A percentile compares a stretch with the other conserved stretches of the same genome.
phyloP scores from a whole-genome alignment of 176 grass and related monocot genomes.

The Hordeum vulgare region DNA sequence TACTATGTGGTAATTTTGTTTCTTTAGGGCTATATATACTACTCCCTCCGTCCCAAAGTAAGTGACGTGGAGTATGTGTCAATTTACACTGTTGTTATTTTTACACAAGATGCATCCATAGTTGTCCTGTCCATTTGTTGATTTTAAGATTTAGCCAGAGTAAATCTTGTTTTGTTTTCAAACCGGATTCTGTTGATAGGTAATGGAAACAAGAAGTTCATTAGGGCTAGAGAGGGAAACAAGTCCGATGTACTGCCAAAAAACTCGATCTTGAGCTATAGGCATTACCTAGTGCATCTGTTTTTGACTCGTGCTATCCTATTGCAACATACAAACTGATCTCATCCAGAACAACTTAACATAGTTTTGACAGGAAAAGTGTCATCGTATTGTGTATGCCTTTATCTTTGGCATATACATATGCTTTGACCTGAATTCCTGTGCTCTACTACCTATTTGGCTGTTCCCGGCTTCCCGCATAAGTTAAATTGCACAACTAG shows the following conservation, averaged over 20 bases:
- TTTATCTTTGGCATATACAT: neutral
- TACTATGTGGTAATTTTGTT: conserved; percentile 9
- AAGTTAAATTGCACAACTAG: conserved; percentile 2
- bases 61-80: neutral
- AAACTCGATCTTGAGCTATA: neutral
- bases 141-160: neutral
- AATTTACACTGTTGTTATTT: neutral
- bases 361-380: neutral
- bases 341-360: neutral
- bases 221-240: neutral
- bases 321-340: neutral
- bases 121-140: conserved; percentile 9
- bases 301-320: neutral
- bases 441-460: conserved; percentile 14
- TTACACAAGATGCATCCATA: neutral
- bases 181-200: neutral
- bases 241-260: neutral
- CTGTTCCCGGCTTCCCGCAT: neutral
- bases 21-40: neutral
- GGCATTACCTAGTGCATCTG: neutral
- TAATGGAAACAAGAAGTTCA: neutral
- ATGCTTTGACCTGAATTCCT: neutral
- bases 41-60: no score
- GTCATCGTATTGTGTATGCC: neutral
- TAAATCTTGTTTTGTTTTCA: neutral